Conservation (phyloP, 1,139 yeast species). For the Candida smagusa region DNA sequence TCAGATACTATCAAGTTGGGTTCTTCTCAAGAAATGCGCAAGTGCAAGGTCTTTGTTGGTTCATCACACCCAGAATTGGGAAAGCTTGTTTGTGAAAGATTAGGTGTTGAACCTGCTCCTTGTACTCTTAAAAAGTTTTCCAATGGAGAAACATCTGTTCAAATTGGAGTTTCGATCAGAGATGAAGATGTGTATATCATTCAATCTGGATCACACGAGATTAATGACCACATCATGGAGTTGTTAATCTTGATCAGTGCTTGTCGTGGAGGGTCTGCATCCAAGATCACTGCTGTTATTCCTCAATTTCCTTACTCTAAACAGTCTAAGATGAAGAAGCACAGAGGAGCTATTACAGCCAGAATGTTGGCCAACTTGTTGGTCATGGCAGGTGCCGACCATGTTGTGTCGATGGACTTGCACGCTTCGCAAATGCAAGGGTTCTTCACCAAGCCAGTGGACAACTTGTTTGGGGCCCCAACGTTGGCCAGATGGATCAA, state of each 20-base stretch:
- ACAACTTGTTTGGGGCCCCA: conserved; percentile 93
- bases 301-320: conserved; percentile 98
- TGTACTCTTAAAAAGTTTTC: conserved; percentile 88
- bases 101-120: conserved; percentile 95
- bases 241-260: conserved; percentile 88
- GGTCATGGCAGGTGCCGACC: conserved; percentile 99
- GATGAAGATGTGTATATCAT: conserved; percentile 96
- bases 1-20: neutral
- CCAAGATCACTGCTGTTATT: conserved; percentile 92
- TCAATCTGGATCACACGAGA: conserved; percentile 85
- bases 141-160: conserved; percentile 96
- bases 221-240: conserved; percentile 97
- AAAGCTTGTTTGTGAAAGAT: conserved; percentile 77
- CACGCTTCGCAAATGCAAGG: conserved; percentile 99
- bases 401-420: conserved; percentile 94
- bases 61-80: conserved; percentile 96
- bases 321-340: conserved; percentile 97
- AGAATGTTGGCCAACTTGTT: conserved; percentile 94
- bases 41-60: conserved; percentile 95
- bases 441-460: conserved; percentile 94
- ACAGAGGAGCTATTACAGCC: conserved; percentile 98
- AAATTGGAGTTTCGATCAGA: conserved; percentile 89
- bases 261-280: conserved; percentile 96
- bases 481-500: conserved; percentile 95
- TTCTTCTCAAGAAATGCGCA: conserved; percentile 59